Evolutionary conservation across 495 filamentous ascomycete species (phyloP), one percentile per base, ranked within the genome.

Genomic region (Aspergillus biplanus): DNA sequence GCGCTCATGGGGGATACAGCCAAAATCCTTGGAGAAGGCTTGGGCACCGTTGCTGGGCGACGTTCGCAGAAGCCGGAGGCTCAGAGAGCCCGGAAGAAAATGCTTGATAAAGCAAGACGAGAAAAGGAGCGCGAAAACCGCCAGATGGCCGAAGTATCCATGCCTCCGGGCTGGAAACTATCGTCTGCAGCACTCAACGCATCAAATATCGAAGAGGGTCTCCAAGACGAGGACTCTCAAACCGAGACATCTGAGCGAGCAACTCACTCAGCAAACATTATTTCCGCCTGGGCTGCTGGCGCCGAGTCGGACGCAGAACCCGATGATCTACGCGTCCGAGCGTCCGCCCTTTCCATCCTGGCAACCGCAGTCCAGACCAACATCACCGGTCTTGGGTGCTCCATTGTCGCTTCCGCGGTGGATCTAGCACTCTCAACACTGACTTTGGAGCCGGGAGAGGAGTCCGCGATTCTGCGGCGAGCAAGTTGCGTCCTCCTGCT

Each of bases 261-360:
- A 27, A 82, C 81, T 4, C 73, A 86, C 11, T 76, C 89, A 0
- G 82, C 82, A 15, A 82, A 83, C 52, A 91, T 96, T 42, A 81
- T 96, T 2, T 75, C 81, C 6, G 89, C 89, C 6, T 97, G 92
- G 92, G 85, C 87, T 56, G 82, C 82, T 47, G 89, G 84, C 56
- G 84, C 86, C 1, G 82, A 84, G 0, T 59, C 68, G 6, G 77
- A 80, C 53, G 70, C 74, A 27, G 72, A 79, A 31, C 80, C 83
- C 18, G 92, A 97, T 66, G 92, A 97, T 67, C 78, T 94, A 3
- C 83, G 92, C 13, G 82, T 93, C 42, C 86, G 92, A 6, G 82
- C 91, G 8, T 95, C 91, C 0, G 91, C 92, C 4, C 73, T 97
- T 1, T 90, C 89, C 6, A 84, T 97, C 16, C 78, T 95, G 18